These are phyloP conservation scores for Beauveria scarabaeidicola DNA, from an alignment of 2,329 filamentous ascomycete species.

Conservation along the genomic window DNA sequence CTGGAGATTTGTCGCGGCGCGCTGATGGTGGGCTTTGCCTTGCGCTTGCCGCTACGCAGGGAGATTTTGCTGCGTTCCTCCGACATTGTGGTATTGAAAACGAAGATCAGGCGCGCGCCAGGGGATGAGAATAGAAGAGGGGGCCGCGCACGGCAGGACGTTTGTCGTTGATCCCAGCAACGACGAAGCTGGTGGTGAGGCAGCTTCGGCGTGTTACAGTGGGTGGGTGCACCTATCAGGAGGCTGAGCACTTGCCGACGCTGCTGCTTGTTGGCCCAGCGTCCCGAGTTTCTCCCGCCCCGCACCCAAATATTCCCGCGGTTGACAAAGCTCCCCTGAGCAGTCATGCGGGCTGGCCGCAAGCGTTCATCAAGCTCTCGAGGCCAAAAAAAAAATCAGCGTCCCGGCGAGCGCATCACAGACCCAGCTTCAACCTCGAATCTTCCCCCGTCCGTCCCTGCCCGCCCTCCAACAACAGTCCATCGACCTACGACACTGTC, in stretches of 20 bases:
- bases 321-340: constrained; percentile 11
- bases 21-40: constrained; percentile 52
- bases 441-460: not conserved
- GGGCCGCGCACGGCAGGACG: not conserved
- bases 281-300: constrained; percentile 18
- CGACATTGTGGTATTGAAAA: constrained; percentile 38
- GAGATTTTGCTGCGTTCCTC: constrained; percentile 56
- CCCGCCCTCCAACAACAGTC: not conserved
- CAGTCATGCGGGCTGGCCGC: not conserved
- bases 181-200: not conserved
- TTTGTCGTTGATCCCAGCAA: constrained; percentile 2
- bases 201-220: not conserved
- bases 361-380: not conserved
- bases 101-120: not conserved
- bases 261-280: not conserved
- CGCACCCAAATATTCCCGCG: not conserved
- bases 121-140: not conserved
- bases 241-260: not conserved
- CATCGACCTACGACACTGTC: not conserved
- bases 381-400: constrained; percentile 9
- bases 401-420: constrained; percentile 9
- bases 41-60: constrained; percentile 54
- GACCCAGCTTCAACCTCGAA: constrained; percentile 4
- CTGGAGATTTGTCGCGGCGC: constrained; percentile 55
- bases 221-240: no score